Evolutionary conservation across 176 grass and related monocot species (phyloP).

Genomic region (Otatea glauca): DNA sequence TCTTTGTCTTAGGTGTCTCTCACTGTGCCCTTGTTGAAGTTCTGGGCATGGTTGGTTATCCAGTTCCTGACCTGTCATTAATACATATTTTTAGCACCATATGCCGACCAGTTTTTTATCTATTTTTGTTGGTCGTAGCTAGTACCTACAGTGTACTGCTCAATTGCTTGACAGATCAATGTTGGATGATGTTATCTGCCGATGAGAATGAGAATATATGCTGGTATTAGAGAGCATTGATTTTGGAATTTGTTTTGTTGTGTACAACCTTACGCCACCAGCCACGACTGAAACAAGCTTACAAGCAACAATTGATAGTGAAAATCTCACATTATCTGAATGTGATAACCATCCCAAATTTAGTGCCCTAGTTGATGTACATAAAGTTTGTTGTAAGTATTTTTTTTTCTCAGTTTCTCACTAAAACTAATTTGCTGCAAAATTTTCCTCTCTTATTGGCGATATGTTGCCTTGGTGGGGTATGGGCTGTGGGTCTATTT

Average conservation of each 20-base stretch:
- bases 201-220: neutral
- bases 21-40: neutral
- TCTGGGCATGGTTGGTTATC: constrained; percentile 20
- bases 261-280: neutral
- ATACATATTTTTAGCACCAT: neutral
- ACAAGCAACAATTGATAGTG: neutral
- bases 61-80: neutral
- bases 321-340: neutral
- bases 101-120: neutral
- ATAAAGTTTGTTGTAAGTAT: neutral
- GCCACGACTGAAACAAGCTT: neutral
- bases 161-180: neutral
- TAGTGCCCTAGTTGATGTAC: neutral
- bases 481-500: neutral
- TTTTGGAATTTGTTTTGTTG: neutral
- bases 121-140: neutral
- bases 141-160: neutral
- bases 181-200: neutral
- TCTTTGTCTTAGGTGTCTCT: neutral
- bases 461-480: neutral
- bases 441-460: neutral
- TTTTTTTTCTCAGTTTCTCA: neutral
- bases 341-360: neutral
- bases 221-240: neutral
- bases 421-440: neutral